Conservation (phyloP, 2,329 filamentous ascomycete genomes). For the Botrytis porri region DNA sequence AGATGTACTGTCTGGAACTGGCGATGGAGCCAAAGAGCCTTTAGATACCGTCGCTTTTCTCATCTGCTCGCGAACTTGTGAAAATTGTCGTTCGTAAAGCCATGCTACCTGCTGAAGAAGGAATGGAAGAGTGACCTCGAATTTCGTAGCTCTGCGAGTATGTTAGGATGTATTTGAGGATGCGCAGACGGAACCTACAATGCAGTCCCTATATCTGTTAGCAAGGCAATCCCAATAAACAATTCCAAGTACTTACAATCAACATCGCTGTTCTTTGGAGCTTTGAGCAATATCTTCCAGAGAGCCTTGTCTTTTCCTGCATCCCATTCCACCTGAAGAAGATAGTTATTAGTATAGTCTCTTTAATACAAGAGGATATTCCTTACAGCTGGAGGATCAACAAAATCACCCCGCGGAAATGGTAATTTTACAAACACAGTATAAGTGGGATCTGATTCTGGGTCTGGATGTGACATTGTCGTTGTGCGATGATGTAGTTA, state of each 20-base stretch:
- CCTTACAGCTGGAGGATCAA: slow-evolving; percentile 81
- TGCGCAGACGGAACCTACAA: slow-evolving; percentile 55
- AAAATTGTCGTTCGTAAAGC: slow-evolving; percentile 86
- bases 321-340: slow-evolving; percentile 76
- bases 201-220: slow-evolving; percentile 60
- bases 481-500: slow-evolving; percentile 9
- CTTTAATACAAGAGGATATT: background rate
- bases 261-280: slow-evolving; percentile 74
- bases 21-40: slow-evolving; percentile 54
- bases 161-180: background rate
- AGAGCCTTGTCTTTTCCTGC: slow-evolving; percentile 79
- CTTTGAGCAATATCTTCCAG: slow-evolving; percentile 85
- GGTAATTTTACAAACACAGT: slow-evolving; percentile 89
- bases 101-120: slow-evolving; percentile 91
- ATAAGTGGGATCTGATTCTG: slow-evolving; percentile 35
- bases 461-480: slow-evolving; percentile 30
- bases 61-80: slow-evolving; percentile 87
- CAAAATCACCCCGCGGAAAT: slow-evolving; percentile 80
- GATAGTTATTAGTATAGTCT: slow-evolving; percentile 20
- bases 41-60: slow-evolving; percentile 65
- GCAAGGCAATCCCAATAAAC: background rate
- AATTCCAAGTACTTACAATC: slow-evolving; percentile 61
- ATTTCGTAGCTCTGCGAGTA: slow-evolving; percentile 60
- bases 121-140: slow-evolving; percentile 84
- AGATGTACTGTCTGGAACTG: slow-evolving; percentile 51